Base-by-base conservation (phyloP, 129 eudicot genomes). In the Helianthus annuus region DNA sequence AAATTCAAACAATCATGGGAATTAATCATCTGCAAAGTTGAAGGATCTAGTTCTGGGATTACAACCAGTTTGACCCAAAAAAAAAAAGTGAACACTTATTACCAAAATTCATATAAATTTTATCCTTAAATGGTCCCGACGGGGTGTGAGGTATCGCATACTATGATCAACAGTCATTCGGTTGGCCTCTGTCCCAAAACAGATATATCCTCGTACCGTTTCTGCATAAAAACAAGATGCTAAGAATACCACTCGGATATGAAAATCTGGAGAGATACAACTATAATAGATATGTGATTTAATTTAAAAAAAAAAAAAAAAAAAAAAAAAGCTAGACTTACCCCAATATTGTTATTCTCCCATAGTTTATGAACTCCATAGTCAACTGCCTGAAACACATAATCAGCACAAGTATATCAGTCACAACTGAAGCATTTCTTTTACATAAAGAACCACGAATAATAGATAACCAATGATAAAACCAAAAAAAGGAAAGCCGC, bases 141-240 rank as follows among this genome's bases (percentile, higher is more conserved):
- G 0, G 22, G 22, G 22, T 19, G 49, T 19, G 76, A 70, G 14
- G 54, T 58, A 70, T 40, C 76, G 53, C 70, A 71, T 34, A 6
- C 6, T 39, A 40, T 2, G 46, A 56, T 67, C 57, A 45, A 39
- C 65, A 17, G 3, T 84, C 78, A 82, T 71, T 89, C 97, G 2
- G 84, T 10, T 52, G 80, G 97, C 80, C 97, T 83, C 81, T 91
- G 97, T 64, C 97, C 97, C 86, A 87, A 73, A 67, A 85, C 95
- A 73, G 95, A 39, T 66, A 91, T 91, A 81, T 91, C 97, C 76
- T 91, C 97, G 7, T 87, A 91, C 36, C 89, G 87, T 67, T 91
- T 91, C 97, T 90, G 91, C 84, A 83, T 12, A 34, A 72, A 64
- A 48, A 34, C 8, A 9, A 38, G 27, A 49, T 51, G 68, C 76